These are phyloP conservation scores for Volvariella surrecta DNA, from an alignment of 1,284 basidiomycete genomes.

Conservation along the genomic window DNA sequence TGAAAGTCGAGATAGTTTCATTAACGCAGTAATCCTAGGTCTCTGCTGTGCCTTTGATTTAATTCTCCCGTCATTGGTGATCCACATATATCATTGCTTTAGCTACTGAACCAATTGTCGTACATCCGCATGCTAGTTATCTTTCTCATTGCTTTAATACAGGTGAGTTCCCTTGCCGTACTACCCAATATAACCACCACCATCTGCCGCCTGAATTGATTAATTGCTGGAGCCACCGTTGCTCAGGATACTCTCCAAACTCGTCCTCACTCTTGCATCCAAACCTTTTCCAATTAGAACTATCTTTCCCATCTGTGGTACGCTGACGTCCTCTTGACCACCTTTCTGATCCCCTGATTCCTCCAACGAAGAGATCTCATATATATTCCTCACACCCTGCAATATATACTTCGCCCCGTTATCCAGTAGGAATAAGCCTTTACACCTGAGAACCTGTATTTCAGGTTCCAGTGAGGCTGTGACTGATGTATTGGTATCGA, in stretches of 20 bases:
- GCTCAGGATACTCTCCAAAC: constrained; percentile 30
- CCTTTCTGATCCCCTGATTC: constrained; percentile 11
- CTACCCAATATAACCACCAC: too few relatives aligned
- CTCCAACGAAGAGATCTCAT: constrained; percentile 58
- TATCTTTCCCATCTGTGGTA: constrained; percentile 64
- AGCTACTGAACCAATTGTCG: too few relatives aligned
- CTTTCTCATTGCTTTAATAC: too few relatives aligned
- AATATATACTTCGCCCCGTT: constrained; percentile 59
- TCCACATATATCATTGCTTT: too few relatives aligned
- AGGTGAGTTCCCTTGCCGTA: too few relatives aligned
- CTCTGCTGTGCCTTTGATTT: too few relatives aligned
- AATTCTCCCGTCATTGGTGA: too few relatives aligned
- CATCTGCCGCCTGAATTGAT: too few relatives aligned
- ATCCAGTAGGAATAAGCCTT: constrained; percentile 60
- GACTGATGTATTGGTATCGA: too few relatives aligned
- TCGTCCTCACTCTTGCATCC: constrained; percentile 39
- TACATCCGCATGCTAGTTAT: too few relatives aligned
- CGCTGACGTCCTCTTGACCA: constrained; percentile 19
- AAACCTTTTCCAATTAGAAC: constrained; percentile 85
- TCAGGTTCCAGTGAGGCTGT: constrained; percentile 13
- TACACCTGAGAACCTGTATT: constrained; percentile 72
- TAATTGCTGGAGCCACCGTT: too few relatives aligned
- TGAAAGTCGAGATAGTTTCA: constrained; percentile 22
- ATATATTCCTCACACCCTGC: constrained; percentile 83
- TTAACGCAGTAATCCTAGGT: constrained; percentile 12